phyloP scores from a whole-genome alignment of 352 stramenopile species.

The Phytophthora sojae region DNA sequence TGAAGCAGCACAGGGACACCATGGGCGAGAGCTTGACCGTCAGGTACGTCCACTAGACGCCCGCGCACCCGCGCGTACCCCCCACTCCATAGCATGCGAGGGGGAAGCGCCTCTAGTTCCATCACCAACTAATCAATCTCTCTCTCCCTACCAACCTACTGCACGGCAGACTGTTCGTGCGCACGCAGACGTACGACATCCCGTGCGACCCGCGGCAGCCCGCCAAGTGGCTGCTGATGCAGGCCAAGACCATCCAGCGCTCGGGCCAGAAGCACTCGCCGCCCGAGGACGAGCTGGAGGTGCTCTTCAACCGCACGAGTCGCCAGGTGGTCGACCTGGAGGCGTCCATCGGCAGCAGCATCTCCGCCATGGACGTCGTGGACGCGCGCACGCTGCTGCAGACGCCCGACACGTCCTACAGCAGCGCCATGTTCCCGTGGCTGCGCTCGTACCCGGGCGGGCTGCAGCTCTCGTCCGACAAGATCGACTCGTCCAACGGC shows the following conservation, averaged over 20 bases:
- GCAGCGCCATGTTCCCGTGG: conserved; percentile 79
- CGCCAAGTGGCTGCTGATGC: conserved; percentile 76
- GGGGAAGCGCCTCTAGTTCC: conserved; percentile 2
- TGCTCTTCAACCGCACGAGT: conserved; percentile 83
- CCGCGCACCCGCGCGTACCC: neutral
- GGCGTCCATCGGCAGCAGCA: conserved; percentile 66
- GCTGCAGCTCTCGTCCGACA: conserved; percentile 57
- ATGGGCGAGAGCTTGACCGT: conserved; percentile 63
- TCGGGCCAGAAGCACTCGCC: conserved; percentile 51
- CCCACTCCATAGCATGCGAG: neutral
- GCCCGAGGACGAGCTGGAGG: conserved; percentile 70
- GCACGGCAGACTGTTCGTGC: conserved; percentile 68
- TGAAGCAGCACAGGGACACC: conserved; percentile 1
- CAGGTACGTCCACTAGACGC: conserved; percentile 40
- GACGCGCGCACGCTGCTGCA: conserved; percentile 75
- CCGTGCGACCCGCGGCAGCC: conserved; percentile 77
- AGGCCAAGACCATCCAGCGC: conserved; percentile 82
- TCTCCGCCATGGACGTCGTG: conserved; percentile 81
- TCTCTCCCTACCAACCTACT: neutral
- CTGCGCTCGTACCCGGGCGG: conserved; percentile 70
- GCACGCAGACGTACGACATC: conserved; percentile 87
- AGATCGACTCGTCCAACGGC: conserved; percentile 69
- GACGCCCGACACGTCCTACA: conserved; percentile 72
- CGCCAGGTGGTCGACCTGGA: conserved; percentile 73
- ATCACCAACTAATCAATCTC: neutral